These are phyloP conservation scores for Pleurotus salmoneostramineus DNA, from an alignment of 768 basidiomycete genomes.

Conservation along the genomic window DNA sequence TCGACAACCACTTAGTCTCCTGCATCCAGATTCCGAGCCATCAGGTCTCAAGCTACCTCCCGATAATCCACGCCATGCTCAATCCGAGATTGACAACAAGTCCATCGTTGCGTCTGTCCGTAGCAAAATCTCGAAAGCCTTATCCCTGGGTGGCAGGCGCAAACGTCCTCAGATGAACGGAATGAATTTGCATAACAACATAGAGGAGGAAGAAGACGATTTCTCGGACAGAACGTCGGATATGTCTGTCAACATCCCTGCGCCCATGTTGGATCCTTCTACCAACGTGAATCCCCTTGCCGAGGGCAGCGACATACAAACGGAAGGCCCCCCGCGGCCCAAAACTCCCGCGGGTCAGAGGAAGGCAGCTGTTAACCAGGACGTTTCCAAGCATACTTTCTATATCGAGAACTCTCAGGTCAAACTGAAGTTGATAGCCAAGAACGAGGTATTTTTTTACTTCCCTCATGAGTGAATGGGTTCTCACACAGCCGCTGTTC, in stretches of 20 bases:
- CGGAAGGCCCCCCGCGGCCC: slow-evolving; percentile 12
- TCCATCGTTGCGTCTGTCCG: slow-evolving; percentile 48
- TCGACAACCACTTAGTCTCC: slow-evolving; percentile 74
- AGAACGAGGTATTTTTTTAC: slow-evolving; percentile 62
- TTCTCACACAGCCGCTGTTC: background rate
- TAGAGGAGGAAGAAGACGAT: slow-evolving; percentile 14
- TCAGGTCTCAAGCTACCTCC: slow-evolving; percentile 15
- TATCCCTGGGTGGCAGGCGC: slow-evolving; percentile 28
- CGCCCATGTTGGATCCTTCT: slow-evolving; percentile 77
- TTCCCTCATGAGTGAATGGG: background rate
- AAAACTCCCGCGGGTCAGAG: slow-evolving; percentile 32
- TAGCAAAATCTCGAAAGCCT: slow-evolving; percentile 38
- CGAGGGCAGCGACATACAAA: slow-evolving; percentile 20
- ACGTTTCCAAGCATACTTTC: slow-evolving; percentile 92
- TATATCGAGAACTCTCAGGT: slow-evolving; percentile 91
- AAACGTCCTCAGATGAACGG: slow-evolving; percentile 11
- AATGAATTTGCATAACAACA: background rate
- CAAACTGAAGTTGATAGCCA: slow-evolving; percentile 80
- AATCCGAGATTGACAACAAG: slow-evolving; percentile 23
- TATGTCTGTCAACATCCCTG: slow-evolving; percentile 32
- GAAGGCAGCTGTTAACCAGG: slow-evolving; percentile 44
- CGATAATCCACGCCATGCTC: slow-evolving; percentile 8
- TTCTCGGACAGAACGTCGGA: slow-evolving; percentile 29
- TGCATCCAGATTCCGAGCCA: slow-evolving; percentile 33
- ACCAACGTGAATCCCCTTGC: slow-evolving; percentile 64